These are phyloP conservation scores for Epichloe baconii DNA, from an alignment of 2,329 filamentous ascomycete genomes.

Conservation along the genomic window DNA sequence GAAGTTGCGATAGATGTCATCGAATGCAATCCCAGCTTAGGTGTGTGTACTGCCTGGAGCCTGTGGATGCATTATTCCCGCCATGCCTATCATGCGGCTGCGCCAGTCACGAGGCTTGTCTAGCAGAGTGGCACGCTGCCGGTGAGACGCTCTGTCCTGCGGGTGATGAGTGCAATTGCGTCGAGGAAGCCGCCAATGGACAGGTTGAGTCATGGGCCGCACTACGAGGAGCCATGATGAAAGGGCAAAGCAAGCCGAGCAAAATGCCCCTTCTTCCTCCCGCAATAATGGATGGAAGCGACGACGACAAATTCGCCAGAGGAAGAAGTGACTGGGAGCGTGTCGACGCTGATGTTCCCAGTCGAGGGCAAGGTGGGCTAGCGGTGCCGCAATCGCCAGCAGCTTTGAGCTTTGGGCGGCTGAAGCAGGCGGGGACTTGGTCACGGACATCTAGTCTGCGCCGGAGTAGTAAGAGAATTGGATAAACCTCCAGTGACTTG, in stretches of 20 bases:
- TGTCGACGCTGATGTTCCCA: constrained; percentile 12
- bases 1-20: constrained; percentile 39
- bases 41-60: constrained; percentile 51
- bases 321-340: constrained; percentile 16
- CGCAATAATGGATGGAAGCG: constrained; percentile 16
- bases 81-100: constrained; percentile 52
- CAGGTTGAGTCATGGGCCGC: constrained; percentile 50
- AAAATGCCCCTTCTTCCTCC: constrained; percentile 16
- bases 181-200: constrained; percentile 40
- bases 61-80: constrained; percentile 44
- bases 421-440: constrained; percentile 36
- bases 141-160: constrained; percentile 46
- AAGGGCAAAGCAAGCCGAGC: constrained; percentile 11
- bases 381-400: constrained; percentile 19
- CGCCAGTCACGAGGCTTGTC: constrained; percentile 44
- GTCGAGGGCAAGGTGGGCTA: constrained; percentile 10
- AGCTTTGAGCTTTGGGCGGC: constrained; percentile 34
- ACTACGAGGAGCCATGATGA: constrained; percentile 24
- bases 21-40: constrained; percentile 41
- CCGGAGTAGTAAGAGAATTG: constrained; percentile 16
- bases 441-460: constrained; percentile 30
- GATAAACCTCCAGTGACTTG: background rate
- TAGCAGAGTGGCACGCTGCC: constrained; percentile 44
- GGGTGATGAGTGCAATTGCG: constrained; percentile 52
- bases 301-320: constrained; percentile 14